phyloP scores from a whole-genome alignment of 2,329 filamentous ascomycete species.

The Zymoseptoria brevis region DNA sequence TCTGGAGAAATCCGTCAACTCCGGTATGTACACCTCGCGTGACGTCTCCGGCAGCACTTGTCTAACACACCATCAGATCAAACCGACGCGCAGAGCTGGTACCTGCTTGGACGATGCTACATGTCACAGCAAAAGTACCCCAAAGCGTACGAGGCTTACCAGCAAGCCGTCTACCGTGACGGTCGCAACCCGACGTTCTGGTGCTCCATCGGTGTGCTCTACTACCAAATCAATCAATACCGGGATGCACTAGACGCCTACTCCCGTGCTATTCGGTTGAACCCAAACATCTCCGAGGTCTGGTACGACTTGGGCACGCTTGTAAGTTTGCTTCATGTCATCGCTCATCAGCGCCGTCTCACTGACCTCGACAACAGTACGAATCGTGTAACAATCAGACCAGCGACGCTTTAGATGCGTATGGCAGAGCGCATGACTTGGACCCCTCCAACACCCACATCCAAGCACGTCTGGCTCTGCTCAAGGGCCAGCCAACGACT shows the following conservation, averaged over 20 bases:
- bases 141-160: conserved; percentile 96
- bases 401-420: conserved; percentile 89
- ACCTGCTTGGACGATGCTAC: conserved; percentile 92
- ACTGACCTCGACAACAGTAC: conserved; percentile 53
- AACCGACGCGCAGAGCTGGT: conserved; percentile 96
- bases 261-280: conserved; percentile 89
- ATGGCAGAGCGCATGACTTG: conserved; percentile 86
- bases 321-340: conserved; percentile 49
- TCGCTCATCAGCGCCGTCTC: neutral
- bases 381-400: conserved; percentile 99
- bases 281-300: conserved; percentile 96
- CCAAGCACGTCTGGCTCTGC: conserved; percentile 82
- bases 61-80: conserved; percentile 56
- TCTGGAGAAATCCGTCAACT: conserved; percentile 88
- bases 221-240: conserved; percentile 99
- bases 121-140: conserved; percentile 99
- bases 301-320: conserved; percentile 97
- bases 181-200: conserved; percentile 97
- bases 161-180: conserved; percentile 96
- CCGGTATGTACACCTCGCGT: conserved; percentile 53
- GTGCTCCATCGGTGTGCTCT: conserved; percentile 97
- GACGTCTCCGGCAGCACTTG: neutral
- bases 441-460: conserved; percentile 92
- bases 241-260: conserved; percentile 95
- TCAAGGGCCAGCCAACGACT: conserved; percentile 66